A percentile compares a stretch with the other conserved stretches of the same genome.
phyloP scores from a whole-genome alignment of 164 flowering plant genomes.

The Buxus sempervirens region DNA sequence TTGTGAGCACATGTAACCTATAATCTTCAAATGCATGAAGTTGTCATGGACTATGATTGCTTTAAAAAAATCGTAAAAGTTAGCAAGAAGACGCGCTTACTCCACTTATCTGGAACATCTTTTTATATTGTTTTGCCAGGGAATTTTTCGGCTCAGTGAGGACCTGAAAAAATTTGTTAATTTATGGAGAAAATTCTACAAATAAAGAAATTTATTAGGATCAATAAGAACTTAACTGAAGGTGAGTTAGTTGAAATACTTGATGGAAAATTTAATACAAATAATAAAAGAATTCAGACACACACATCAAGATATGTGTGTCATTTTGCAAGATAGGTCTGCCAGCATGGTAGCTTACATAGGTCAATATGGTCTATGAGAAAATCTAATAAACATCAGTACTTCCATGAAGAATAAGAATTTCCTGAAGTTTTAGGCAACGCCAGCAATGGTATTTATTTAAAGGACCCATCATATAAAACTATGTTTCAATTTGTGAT shows the following conservation, averaged over 20 bases:
- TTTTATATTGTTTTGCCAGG: constrained; percentile 83
- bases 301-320: background rate
- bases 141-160: constrained; percentile 90
- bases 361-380: background rate
- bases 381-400: background rate
- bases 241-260: background rate
- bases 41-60: background rate
- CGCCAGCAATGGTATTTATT: background rate
- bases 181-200: background rate
- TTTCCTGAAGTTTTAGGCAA: background rate
- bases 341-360: background rate
- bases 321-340: background rate
- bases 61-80: no score
- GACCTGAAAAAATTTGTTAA: constrained; percentile 42
- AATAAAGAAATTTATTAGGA: background rate
- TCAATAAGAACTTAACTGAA: background rate
- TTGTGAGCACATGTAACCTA: no score
- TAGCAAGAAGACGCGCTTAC: constrained; percentile 35
- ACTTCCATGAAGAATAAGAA: background rate
- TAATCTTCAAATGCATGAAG: no score
- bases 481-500: background rate
- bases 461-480: no score
- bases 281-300: background rate
- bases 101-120: constrained; percentile 84
- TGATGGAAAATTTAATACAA: no score